Conservation (phyloP, 768 basidiomycete genomes). For the Kwoniella europaea region DNA sequence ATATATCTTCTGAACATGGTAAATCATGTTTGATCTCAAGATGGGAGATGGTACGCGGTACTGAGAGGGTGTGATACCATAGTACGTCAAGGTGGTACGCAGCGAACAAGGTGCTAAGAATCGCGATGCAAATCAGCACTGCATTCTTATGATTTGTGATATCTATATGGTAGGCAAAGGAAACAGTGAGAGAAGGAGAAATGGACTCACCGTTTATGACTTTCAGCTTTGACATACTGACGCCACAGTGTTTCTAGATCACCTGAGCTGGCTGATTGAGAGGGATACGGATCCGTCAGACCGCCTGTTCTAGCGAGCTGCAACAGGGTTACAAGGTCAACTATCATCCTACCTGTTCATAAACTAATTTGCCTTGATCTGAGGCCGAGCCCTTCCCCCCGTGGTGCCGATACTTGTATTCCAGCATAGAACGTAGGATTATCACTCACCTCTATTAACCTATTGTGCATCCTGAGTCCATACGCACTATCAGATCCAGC, state of each 20-base stretch:
- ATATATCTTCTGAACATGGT: conserved; percentile 32
- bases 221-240: conserved; percentile 35
- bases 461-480: conserved; percentile 32
- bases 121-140: not conserved
- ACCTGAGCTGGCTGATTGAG: conserved; percentile 11
- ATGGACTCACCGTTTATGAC: conserved; percentile 70
- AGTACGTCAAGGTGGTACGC: conserved; percentile 39
- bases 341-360: no score
- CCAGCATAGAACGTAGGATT: no score
- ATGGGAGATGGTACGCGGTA: conserved; percentile 43
- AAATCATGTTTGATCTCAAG: conserved; percentile 51
- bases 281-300: conserved; percentile 38
- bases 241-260: conserved; percentile 41
- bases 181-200: no score
- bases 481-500: conserved; percentile 25
- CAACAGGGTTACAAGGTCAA: not conserved
- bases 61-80: conserved; percentile 44
- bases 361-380: no score
- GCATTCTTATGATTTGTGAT: not conserved
- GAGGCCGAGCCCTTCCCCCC: no score
- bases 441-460: conserved; percentile 37
- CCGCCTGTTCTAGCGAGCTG: conserved; percentile 39
- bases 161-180: not conserved
- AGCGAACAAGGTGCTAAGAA: conserved; percentile 32
- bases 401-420: no score